Evolutionary conservation across 169 alveolate species (phyloP).

Genomic region (Babesia divergens): DNA sequence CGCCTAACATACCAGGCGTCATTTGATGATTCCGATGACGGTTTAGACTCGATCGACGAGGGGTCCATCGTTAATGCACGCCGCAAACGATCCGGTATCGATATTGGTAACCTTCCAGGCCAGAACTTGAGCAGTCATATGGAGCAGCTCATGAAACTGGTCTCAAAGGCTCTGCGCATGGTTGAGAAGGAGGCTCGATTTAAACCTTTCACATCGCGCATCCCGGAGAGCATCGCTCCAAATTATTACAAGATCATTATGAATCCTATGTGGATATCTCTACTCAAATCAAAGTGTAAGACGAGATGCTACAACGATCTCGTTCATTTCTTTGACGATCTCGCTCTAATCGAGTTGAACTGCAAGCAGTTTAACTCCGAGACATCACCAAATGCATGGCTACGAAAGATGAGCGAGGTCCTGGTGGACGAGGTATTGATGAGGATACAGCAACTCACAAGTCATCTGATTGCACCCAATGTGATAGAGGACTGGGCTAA

Average conservation of each 20-base stretch:
- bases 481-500: conserved; percentile 34
- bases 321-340: conserved; percentile 71
- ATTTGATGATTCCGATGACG: conserved; percentile 31
- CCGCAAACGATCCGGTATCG: conserved; percentile 9
- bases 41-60: conserved; percentile 21
- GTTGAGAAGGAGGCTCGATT: conserved; percentile 58
- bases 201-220: conserved; percentile 75
- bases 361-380: conserved; percentile 79
- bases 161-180: conserved; percentile 38
- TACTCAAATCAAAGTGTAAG: conserved; percentile 71
- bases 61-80: conserved; percentile 1
- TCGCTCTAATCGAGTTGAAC: conserved; percentile 74
- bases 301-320: conserved; percentile 71
- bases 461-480: conserved; percentile 20
- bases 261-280: conserved; percentile 82
- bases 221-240: conserved; percentile 82
- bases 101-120: background rate
- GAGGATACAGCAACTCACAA: conserved; percentile 45
- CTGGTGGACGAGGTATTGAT: conserved; percentile 62
- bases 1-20: conserved; percentile 17
- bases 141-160: conserved; percentile 37
- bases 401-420: conserved; percentile 64
- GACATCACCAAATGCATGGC: conserved; percentile 73
- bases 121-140: conserved; percentile 14
- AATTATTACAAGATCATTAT: conserved; percentile 75